phyloP scores from a whole-genome alignment of 192 early-diverging fungal species.

The Coemansia sp. region DNA sequence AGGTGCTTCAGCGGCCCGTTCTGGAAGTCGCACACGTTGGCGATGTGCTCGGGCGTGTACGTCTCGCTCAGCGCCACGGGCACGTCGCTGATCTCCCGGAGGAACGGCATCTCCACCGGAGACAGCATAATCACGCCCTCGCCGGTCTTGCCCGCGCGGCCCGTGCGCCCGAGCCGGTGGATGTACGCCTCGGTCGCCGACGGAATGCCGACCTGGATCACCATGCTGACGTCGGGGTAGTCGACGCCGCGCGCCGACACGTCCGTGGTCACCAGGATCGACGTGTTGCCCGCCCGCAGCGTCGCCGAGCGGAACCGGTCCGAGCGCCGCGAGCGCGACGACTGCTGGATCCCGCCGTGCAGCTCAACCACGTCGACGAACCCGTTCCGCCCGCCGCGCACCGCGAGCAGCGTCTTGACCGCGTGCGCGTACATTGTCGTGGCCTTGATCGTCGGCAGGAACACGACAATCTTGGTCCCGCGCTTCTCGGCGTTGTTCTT shows the following conservation, averaged over 20 bases:
- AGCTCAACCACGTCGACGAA: slow-evolving; percentile 54
- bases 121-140: slow-evolving; percentile 82
- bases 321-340: slow-evolving; percentile 67
- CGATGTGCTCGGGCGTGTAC: too few relatives aligned
- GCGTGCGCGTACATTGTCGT: slow-evolving; percentile 26
- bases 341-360: slow-evolving; percentile 80
- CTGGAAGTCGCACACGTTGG: too few relatives aligned
- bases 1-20: too few relatives aligned
- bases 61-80: too few relatives aligned
- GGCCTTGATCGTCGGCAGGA: slow-evolving; percentile 78
- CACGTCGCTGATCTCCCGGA: too few relatives aligned
- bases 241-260: slow-evolving; percentile 98
- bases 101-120: slow-evolving; percentile 55
- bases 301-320: slow-evolving; percentile 68
- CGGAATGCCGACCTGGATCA: slow-evolving; percentile 88
- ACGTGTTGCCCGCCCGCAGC: slow-evolving; percentile 27
- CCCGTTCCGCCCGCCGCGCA: not conserved
- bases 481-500: slow-evolving; percentile 46
- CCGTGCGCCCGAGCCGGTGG: slow-evolving; percentile 95
- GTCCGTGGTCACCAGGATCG: slow-evolving; percentile 89
- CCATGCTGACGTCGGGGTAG: slow-evolving; percentile 89
- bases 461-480: slow-evolving; percentile 83
- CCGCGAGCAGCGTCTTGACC: slow-evolving; percentile 10
- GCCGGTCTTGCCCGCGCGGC: slow-evolving; percentile 92
- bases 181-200: slow-evolving; percentile 85